Evolutionary conservation across 345 rosid genomes (phyloP), one percentile per base, ranked within the genome.

Genomic region (Balakata baccata): DNA sequence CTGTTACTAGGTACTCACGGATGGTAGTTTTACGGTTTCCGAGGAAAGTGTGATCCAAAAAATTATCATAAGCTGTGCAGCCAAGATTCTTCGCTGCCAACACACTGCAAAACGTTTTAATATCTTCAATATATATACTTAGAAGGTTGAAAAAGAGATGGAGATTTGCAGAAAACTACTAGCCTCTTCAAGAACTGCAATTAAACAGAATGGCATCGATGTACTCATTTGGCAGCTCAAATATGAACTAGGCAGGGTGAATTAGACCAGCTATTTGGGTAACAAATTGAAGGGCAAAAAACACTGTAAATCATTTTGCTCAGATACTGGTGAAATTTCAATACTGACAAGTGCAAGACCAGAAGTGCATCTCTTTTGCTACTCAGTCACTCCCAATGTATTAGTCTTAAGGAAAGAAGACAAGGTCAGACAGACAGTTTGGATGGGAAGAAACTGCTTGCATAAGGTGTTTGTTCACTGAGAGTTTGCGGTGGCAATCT

Each of bases 51-150:
- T 92, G 96, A 78, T 89, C 92, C 77, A 92, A 70, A 79, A 94
- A 92, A 89, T 92, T 89, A 74, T 86, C 64, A 45, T 86, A 86
- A 14, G 88, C 94, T 66, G 58, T 85, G 71, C 86, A 84, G 22
- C 93, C 87, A 7, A 92, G 85, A 79, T 90, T 92, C 87, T 87
- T 89, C 16, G 97, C 92, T 66, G 97, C 98, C 88, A 94, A 85
- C 49, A 90, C 97, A 75, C 98, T 94, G 74, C 86, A 79, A 22
- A 56, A 52, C 29, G 66, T 17, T 51, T 76, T 47, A 60, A 13
- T 34, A 68, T 47, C 61, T 59, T 80, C 58, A 68, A 58, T 66
- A 34, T 58, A 45, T 59, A 60, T 11, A 69, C 13, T 50, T 57
- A 25, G 46, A 46, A 43, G 34, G 29, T 46, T 43, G 46, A 13